Percentiles rank a stretch among this genome's conserved stretches.
These are phyloP conservation scores for Raddia guianensis DNA, from an alignment of 176 grass and related monocot genomes.

Conservation along the genomic window DNA sequence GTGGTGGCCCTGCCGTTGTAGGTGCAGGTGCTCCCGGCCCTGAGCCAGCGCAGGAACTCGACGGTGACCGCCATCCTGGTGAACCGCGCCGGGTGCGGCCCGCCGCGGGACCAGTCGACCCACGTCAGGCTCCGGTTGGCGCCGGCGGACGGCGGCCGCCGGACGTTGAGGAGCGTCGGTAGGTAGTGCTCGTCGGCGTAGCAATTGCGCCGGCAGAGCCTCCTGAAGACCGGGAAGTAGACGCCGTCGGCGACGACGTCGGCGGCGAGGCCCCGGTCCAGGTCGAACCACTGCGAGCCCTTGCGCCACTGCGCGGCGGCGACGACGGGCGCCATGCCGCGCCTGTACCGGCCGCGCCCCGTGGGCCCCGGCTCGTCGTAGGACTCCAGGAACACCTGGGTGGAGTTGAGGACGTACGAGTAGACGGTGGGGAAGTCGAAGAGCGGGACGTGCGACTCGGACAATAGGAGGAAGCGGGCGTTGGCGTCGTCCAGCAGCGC, in stretches of 20 bases:
- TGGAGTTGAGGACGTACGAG: slow-evolving; percentile 70
- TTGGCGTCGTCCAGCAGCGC: slow-evolving; percentile 61
- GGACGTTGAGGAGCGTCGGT: slow-evolving; percentile 53
- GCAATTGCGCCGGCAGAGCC: slow-evolving; percentile 54
- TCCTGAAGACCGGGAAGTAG: slow-evolving; percentile 57
- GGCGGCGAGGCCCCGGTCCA: slow-evolving; percentile 48
- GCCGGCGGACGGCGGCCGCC: neutral
- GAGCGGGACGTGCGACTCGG: slow-evolving; percentile 64
- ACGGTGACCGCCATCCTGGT: slow-evolving; percentile 57
- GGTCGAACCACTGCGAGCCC: slow-evolving; percentile 79
- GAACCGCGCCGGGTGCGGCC: slow-evolving; percentile 63
- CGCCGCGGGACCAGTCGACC: slow-evolving; percentile 74
- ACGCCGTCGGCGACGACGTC: slow-evolving; percentile 46
- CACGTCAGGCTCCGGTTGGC: slow-evolving; percentile 60
- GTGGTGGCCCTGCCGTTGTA: slow-evolving; percentile 60
- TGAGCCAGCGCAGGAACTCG: slow-evolving; percentile 57
- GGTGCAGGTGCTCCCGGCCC: slow-evolving; percentile 42
- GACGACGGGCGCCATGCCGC: slow-evolving; percentile 45
- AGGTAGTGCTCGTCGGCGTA: slow-evolving; percentile 83
- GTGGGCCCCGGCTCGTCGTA: slow-evolving; percentile 46
- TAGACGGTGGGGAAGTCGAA: slow-evolving; percentile 56
- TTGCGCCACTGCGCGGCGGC: slow-evolving; percentile 58
- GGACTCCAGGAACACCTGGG: slow-evolving; percentile 49
- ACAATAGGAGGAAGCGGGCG: slow-evolving; percentile 65
- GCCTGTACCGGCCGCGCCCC: slow-evolving; percentile 56